Evolutionary conservation across 768 basidiomycete genomes (phyloP).

Genomic region (Russula ochroleuca): DNA sequence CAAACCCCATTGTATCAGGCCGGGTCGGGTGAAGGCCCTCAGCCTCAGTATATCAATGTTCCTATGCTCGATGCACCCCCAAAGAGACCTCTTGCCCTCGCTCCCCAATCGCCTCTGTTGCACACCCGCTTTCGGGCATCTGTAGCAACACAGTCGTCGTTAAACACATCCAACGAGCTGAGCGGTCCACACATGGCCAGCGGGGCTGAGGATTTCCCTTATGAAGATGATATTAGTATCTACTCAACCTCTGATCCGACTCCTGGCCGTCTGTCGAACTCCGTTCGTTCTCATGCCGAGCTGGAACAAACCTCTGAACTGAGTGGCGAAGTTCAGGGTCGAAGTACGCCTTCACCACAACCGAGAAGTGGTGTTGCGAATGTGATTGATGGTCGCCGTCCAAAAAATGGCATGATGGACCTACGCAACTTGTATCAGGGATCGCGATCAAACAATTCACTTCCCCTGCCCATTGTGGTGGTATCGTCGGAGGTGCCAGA

Average conservation of each 20-base stretch:
- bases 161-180: slow-evolving; percentile 24
- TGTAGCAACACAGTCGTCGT: slow-evolving; percentile 37
- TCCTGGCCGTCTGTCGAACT: slow-evolving; percentile 27
- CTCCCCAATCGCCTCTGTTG: slow-evolving; percentile 45
- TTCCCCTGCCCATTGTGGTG: slow-evolving; percentile 48
- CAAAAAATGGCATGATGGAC: slow-evolving; percentile 19
- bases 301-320: background rate
- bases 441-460: slow-evolving; percentile 18
- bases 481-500: slow-evolving; percentile 43
- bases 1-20: slow-evolving; percentile 7
- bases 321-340: background rate
- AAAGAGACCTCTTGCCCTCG: slow-evolving; percentile 11
- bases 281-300: background rate
- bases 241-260: slow-evolving; percentile 42
- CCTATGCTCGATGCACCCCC: slow-evolving; percentile 22
- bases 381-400: background rate
- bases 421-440: slow-evolving; percentile 25
- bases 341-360: background rate
- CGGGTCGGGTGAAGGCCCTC: background rate
- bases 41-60: background rate
- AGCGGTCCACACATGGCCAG: slow-evolving; percentile 23
- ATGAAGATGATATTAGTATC: slow-evolving; percentile 41
- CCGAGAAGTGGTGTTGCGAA: background rate
- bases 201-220: slow-evolving; percentile 17
- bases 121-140: slow-evolving; percentile 48